Evolutionary conservation across 2,329 filamentous ascomycete species (phyloP), one percentile per base, ranked within the genome.

Genomic region (Hymenoscyphus repandus): DNA sequence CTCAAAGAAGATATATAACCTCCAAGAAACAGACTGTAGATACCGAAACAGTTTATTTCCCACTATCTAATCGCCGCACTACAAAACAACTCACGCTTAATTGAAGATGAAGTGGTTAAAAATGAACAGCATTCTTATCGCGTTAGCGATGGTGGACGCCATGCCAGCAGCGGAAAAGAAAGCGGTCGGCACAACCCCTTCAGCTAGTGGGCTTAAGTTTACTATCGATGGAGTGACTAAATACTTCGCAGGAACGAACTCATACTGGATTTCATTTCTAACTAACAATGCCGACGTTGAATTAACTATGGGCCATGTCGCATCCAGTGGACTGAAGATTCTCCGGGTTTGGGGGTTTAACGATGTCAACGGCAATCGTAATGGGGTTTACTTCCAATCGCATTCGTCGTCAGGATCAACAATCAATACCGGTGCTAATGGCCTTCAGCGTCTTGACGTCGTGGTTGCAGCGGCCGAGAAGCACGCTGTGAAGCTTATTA

Each of bases 361-460:
- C 22, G 22, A 30, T 30, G 18, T 43, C 41, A 43, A 30, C 13
- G 13, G 12, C 41, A 22, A 13, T 12, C 13, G 12, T 3, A 31
- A 27, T 17, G 17, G 41, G 13, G 41, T 43, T 2, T 43, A 30
- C 18, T 43, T 13, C 18, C 41, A 43, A 43, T 27, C 37, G 9
- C 37, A 30, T 43, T 31, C 22, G 12, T 22, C 13, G 41, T 30
- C 41, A 30, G 71, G 72, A 3, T 74, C 75, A 2, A 76, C 75
- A 17, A 83, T 86, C 69, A 85, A 86, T 67, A 82, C 75, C 0
- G 82, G 80, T 2, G 59, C 74, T 32, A 70, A 85, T 63, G 82
- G 83, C 13, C 74, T 86, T 10, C 73, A 82, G 62, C 74, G 80
- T n/a, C 74, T 86, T 2, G 83, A 86, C 62, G 79, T 79, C 49